Base-by-base conservation (phyloP, 805 yeast species). In the Barnettozyma sucrosica region DNA sequence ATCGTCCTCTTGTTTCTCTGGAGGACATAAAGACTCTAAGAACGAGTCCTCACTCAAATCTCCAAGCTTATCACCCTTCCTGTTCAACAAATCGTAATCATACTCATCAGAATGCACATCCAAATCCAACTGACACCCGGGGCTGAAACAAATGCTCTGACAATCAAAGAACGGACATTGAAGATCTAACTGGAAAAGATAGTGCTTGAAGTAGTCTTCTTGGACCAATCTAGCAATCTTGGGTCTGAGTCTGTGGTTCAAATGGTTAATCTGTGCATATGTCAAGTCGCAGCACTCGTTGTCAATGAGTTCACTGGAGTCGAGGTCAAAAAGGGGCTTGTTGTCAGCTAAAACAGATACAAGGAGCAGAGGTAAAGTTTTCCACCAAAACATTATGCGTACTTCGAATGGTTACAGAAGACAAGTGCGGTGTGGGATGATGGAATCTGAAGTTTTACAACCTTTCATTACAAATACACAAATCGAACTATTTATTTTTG, bases 111-210 rank as follows among this genome's bases (percentile, higher is more conserved):
- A 51, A 41, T 59, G 65, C 19, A 61, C 63, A 39, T 61, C 65
- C n/a, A 61, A 43, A 45, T 61, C 65, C 5, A 61, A 44, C 37
- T 56, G 61, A 38, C 65, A 61, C 7, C 55, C 59, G 14, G 62
- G 63, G 37, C 61, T 57, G 45, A 61, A 61, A 40, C 65, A 61
- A 40, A 61, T 59, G 4, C 63, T 58, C 72, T 80, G 56, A 82
- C 89, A 54, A 80, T 79, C 89, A 88, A 86, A 64, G 85, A 89
- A 61, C 24, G 95, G 92, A 65, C 99, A 61, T 65, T 81, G 88
- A 48, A 93, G 72, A 60, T 93, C 89, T 47, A 93, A 75, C 63
- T 89, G 83, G 71, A 88, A 93, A 45, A 59, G 61, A 43, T 55
- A 57, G 63, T 86, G 88, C 54, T 83, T 79, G 77, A 93, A 92